Base-by-base conservation (phyloP, 371 early-diverging fungal species). In the Saksenaea oblongispora region DNA sequence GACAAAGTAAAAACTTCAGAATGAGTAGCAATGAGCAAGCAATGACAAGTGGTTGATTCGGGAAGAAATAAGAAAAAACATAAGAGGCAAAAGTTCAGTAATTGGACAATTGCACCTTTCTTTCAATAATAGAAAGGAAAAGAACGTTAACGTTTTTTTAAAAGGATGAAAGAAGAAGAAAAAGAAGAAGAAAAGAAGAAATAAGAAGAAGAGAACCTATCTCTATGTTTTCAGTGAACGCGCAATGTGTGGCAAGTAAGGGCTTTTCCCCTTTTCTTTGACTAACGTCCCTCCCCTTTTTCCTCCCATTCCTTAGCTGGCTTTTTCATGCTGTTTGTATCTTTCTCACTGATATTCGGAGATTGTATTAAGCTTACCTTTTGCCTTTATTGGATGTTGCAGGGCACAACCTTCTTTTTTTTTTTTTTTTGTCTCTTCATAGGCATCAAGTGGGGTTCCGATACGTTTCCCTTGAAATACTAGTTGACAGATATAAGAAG, bases 191-290 rank as follows among this genome's bases (percentile, higher is more conserved):
- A 47, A 0, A 22, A 22, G 22, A 22, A 47, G 11, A 39, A n/a
- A 3, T 5, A 14, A n/a, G 11, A 39, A 11, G 39, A 39, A 39
- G 11, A 11, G 11, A 39, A 11, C 22, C 9, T 47, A 22, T 22
- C 22, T 22, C 22, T 47, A 47, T 47, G 51, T 47, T 47, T 47
- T 47, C 51, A 47, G 51, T 47, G 51, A 47, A 47, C 51, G 51
- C 51, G 51, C 51, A 22, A 47, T 47, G 51, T 47, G 51, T 47
- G 51, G 51, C 51, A 47, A 47, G 51, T 47, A 47, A 47, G 51
- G 51, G 51, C 51, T 47, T 22, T 22, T 22, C 51, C 27, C 22
- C 22, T 11, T 47, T 47, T 22, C 51, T 22, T 11, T 47, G 51
- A 47, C 51, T 22, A 47, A 22, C 22, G 22, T 47, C 10, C 22